Evolutionary conservation across 495 filamentous ascomycete species (phyloP).

Genomic region (Penicillium paxilli): DNA sequence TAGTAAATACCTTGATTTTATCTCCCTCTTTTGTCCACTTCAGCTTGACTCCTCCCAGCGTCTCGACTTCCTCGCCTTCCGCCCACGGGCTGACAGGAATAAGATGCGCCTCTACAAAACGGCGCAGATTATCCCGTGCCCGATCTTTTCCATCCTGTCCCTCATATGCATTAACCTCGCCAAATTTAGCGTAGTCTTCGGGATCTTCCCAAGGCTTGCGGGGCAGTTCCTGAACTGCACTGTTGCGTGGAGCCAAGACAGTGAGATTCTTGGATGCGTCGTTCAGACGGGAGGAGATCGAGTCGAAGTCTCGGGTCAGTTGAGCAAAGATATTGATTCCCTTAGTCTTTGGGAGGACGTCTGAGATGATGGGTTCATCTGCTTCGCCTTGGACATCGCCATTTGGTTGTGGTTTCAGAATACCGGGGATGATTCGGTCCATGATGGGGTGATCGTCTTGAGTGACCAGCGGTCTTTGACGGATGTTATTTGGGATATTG

Average conservation of each 20-base stretch:
- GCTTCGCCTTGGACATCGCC: conserved; percentile 17
- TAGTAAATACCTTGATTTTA: conserved; percentile 65
- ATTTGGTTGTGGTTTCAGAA: conserved; percentile 39
- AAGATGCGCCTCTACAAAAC: conserved; percentile 88
- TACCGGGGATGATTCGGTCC: conserved; percentile 28
- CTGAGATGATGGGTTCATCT: conserved; percentile 64
- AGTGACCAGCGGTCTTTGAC: conserved; percentile 12
- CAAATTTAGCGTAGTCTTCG: conserved; percentile 71
- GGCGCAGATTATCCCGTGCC: conserved; percentile 73
- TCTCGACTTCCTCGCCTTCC: conserved; percentile 69
- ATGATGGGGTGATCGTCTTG: conserved; percentile 31
- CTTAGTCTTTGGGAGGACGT: conserved; percentile 80
- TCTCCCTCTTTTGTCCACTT: conserved; percentile 82
- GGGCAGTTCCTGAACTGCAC: conserved; percentile 73
- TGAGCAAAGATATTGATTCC: conserved; percentile 86
- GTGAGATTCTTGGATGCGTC: conserved; percentile 74
- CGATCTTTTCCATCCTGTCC: conserved; percentile 77
- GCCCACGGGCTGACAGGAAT: conserved; percentile 77
- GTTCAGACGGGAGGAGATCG: conserved; percentile 68
- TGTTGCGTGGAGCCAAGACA: conserved; percentile 85
- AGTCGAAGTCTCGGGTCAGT: conserved; percentile 78
- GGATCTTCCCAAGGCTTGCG: conserved; percentile 95
- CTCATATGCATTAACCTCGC: conserved; percentile 72
- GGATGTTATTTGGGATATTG: conserved; percentile 3
- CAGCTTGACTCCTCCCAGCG: conserved; percentile 68